Evolutionary conservation across 2,329 filamentous ascomycete species (phyloP), one percentile per base, ranked within the genome.

Genomic region (Mollisiaceae sp.): DNA sequence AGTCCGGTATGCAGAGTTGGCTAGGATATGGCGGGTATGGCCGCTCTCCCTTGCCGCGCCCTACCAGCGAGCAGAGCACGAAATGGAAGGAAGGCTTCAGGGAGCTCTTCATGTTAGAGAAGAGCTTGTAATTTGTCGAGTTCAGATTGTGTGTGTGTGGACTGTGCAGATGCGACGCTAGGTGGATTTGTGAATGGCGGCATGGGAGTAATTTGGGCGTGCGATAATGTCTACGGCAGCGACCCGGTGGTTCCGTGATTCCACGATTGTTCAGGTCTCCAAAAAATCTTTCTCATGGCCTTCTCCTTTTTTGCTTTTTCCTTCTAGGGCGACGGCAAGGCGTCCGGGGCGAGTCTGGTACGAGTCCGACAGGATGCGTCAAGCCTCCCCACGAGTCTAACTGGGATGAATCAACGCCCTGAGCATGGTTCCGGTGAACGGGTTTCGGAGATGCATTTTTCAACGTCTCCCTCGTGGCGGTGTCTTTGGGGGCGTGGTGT

Each of bases 1-100:
- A 92, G 80, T 84, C 86, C 55, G 88, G 82, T 1, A 75, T 92
- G 73, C 80, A 87, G 75, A 80, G 82, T 35, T 88, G 87, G 75
- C 86, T 84, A 69, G 86, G 86, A 8, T 92, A 92, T 71, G 89
- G 89, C 84, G 75, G 82, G 35, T 79, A 77, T 65, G 80, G 77
- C 36, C 78, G 82, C 59, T 80, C 78, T 67, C 84, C 84, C 35
- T 78, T 86, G 59, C 84, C 84, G 41, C 80, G 79, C 70, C 85
- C 85, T 55, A 82, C 80, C 36, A 69, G 75, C 61, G 83, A 85
- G 66, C 80, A 87, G 75, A 76, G 74, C 20, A 77, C 77, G 67
- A 78, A 75, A 68, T 87, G 83, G 84, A 85, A 84, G 72, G 83
- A 86, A 64, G 83, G 82, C 14, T 87, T 85, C 76, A 78, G 81